These are phyloP conservation scores for Austroboletus rostrupii DNA, from an alignment of 1,284 basidiomycete genomes.

Conservation along the genomic window DNA sequence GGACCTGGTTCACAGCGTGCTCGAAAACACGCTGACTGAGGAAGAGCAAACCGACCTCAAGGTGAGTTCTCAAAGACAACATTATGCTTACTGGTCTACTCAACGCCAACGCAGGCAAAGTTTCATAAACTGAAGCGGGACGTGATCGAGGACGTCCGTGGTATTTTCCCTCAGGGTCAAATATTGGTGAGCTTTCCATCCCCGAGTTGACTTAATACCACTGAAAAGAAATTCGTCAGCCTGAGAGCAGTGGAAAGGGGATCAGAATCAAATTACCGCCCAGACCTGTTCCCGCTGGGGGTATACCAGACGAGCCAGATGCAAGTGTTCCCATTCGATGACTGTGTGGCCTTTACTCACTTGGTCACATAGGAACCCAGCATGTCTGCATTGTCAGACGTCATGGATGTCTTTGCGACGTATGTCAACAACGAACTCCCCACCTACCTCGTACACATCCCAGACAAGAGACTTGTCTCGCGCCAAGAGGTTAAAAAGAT, in stretches of 20 bases:
- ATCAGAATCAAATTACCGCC: conserved; percentile 26
- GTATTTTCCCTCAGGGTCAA: conserved; percentile 29
- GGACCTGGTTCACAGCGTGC: conserved; percentile 23
- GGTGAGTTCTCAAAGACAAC: conserved; percentile 8
- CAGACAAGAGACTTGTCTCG: conserved; percentile 26
- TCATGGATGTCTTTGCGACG: conserved; percentile 20
- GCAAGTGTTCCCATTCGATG: conserved; percentile 4
- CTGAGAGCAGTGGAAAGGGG: conserved; percentile 26
- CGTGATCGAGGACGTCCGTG: conserved; percentile 27
- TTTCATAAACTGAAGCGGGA: conserved; percentile 30
- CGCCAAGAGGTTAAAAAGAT: conserved; percentile 30
- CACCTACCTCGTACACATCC: conserved; percentile 28
- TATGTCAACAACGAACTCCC: conserved; percentile 32
- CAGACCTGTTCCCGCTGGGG: conserved; percentile 5
- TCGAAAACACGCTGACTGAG: conserved; percentile 21
- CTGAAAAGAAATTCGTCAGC: conserved; percentile 6
- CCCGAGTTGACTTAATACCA: neutral
- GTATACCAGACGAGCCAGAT: conserved; percentile 6
- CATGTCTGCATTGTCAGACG: conserved; percentile 18
- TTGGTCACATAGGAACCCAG: conserved; percentile 14
- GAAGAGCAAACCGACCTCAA: conserved; percentile 26
- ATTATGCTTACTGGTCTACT: neutral
- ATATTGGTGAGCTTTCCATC: conserved; percentile 19
- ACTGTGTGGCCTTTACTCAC: conserved; percentile 1
- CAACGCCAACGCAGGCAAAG: conserved; percentile 19